phyloP scores from a whole-genome alignment of 2,329 filamentous ascomycete species.

The Ustilaginoidea virens region DNA sequence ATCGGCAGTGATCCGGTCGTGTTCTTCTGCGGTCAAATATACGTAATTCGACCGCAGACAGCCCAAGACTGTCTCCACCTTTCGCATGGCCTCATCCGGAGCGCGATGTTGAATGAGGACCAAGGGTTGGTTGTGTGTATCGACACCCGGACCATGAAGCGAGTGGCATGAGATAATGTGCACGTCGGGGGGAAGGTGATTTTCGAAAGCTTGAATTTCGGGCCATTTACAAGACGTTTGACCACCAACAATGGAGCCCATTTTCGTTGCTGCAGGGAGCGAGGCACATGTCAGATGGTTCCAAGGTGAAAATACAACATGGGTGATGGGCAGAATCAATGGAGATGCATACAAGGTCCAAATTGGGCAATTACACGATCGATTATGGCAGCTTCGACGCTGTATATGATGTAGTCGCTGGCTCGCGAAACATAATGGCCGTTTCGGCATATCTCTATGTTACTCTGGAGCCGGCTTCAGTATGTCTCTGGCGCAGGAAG shows the following conservation, averaged over 20 bases:
- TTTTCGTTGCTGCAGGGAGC: conserved; percentile 62
- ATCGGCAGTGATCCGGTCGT: conserved; percentile 95
- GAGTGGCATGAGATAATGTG: conserved; percentile 95
- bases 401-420: conserved; percentile 98
- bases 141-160: conserved; percentile 81
- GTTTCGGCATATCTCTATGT: conserved; percentile 80
- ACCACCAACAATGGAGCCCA: conserved; percentile 87
- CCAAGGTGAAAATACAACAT: conserved; percentile 1
- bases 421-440: conserved; percentile 89
- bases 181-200: conserved; percentile 72
- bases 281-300: conserved; percentile 3
- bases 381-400: conserved; percentile 87
- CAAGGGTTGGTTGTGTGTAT: conserved; percentile 76
- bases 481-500: conserved; percentile 15
- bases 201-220: conserved; percentile 86
- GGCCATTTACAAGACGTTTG: conserved; percentile 98
- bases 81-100: conserved; percentile 55
- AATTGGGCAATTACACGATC: conserved; percentile 75
- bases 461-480: conserved; percentile 44
- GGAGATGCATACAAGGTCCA: conserved; percentile 59
- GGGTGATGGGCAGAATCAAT: conserved; percentile 2
- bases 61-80: conserved; percentile 67
- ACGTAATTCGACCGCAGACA: conserved; percentile 80
- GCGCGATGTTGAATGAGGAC: conserved; percentile 90
- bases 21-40: conserved; percentile 69